Percentiles rank a stretch among this genome's conserved stretches.
Evolutionary conservation across 768 basidiomycete species (phyloP).

Genomic region (Lyophyllum decastes): DNA sequence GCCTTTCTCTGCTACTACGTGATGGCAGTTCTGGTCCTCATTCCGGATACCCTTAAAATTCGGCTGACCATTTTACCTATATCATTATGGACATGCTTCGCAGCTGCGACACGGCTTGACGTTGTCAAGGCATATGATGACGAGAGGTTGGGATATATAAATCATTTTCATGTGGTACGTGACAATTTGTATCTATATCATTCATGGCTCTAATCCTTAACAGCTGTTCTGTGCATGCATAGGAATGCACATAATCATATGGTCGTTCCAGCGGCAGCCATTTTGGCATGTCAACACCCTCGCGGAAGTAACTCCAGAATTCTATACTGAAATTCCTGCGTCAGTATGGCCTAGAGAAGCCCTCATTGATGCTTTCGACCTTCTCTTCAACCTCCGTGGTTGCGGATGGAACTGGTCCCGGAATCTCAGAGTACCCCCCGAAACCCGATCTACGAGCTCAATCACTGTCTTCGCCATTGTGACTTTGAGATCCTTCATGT

Average conservation of each 20-base stretch:
- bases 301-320: constrained; percentile 7
- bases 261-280: constrained; percentile 38
- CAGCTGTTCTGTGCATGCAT: constrained; percentile 39
- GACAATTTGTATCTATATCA: neutral
- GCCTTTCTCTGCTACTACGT: constrained; percentile 46
- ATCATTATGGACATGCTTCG: constrained; percentile 43
- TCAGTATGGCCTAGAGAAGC: constrained; percentile 13
- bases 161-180: constrained; percentile 48
- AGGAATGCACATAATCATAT: constrained; percentile 36
- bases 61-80: constrained; percentile 51
- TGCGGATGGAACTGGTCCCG: constrained; percentile 62
- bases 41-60: constrained; percentile 41
- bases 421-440: constrained; percentile 39
- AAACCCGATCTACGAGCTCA: constrained; percentile 41
- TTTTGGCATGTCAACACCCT: constrained; percentile 26
- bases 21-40: constrained; percentile 53
- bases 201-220: neutral
- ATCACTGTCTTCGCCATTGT: constrained; percentile 36
- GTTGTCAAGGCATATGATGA: constrained; percentile 32
- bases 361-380: constrained; percentile 47
- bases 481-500: constrained; percentile 33
- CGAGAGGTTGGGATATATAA: constrained; percentile 39
- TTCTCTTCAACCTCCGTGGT: constrained; percentile 54
- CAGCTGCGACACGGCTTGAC: constrained; percentile 44
- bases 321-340: constrained; percentile 8